Base-by-base conservation (phyloP, 2,329 filamentous ascomycete genomes). In the Trematosphaeria pertusa region DNA sequence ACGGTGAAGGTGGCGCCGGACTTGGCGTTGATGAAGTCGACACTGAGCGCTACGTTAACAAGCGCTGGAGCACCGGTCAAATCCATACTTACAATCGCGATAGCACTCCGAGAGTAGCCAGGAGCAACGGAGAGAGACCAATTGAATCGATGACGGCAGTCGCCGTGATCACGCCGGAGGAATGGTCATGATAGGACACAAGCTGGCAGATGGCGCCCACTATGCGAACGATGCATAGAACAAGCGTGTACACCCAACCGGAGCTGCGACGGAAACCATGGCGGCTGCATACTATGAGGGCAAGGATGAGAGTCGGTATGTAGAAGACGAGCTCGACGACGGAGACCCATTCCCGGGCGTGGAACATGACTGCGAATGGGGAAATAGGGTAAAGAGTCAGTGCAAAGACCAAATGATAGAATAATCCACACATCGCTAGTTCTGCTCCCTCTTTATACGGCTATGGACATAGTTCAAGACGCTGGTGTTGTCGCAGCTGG, bases 201-300 rank as follows among this genome's bases (percentile, higher is more conserved):
- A 85, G 75, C 50, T 81, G 70, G 48, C 81, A 73, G 32, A 73
- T 56, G 5, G 76, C 69, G 30, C 81, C 82, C 15, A 81, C 58
- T 35, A 84, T 73, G 30, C 82, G 79, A 10, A 77, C 65, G 5
- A 82, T 50, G 21, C 75, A 77, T 60, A 86, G 80, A 22, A 82
- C 56, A 35, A 80, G 58, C 5, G 84, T 71, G 60, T 79, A 83
- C 10, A 80, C 56, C 77, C 81, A 85, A 32, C 81, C 82, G 0
- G 75, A 70, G 45, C 69, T 75, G 33, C 71, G 72, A 3, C 65
- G 56, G 34, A 74, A 63, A 21, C 74, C 74, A 59, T 75, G 74
- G 14, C 64, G 68, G 26, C 46, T 50, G 48, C 65, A 68, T 30
- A 75, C 50, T 43, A 60, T 62, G 6, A 54, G 21, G 1, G 71